Conservation (phyloP, 2,329 filamentous ascomycete genomes). For the Leptographium flavum region DNA sequence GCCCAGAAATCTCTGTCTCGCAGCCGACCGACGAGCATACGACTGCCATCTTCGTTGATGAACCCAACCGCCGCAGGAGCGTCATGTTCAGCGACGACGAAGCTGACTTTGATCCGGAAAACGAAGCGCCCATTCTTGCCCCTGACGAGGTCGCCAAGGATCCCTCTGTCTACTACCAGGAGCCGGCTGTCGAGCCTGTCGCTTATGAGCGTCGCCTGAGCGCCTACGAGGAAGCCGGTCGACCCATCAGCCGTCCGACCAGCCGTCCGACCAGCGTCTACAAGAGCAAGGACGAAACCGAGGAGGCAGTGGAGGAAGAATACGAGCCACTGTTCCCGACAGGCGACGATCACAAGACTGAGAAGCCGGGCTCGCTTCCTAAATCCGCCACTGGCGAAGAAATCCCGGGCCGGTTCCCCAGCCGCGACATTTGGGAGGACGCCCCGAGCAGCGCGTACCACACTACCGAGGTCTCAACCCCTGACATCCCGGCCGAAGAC, state of each 20-base stretch:
- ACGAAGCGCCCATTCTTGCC: slow-evolving; percentile 70
- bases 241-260: slow-evolving; percentile 7
- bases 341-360: slow-evolving; percentile 41
- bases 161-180: slow-evolving; percentile 50
- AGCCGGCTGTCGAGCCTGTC: slow-evolving; percentile 69
- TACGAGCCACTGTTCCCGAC: slow-evolving; percentile 92
- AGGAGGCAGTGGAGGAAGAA: slow-evolving; percentile 69
- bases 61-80: slow-evolving; percentile 34
- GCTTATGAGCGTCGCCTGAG: slow-evolving; percentile 45
- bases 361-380: slow-evolving; percentile 18
- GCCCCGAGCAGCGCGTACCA: slow-evolving; percentile 72
- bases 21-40: slow-evolving; percentile 14
- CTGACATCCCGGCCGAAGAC: slow-evolving; percentile 38
- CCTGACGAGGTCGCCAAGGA: slow-evolving; percentile 74
- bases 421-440: slow-evolving; percentile 95
- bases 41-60: slow-evolving; percentile 61
- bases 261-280: slow-evolving; percentile 43
- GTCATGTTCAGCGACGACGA: slow-evolving; percentile 30
- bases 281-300: slow-evolving; percentile 40
- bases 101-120: slow-evolving; percentile 30
- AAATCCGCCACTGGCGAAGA: slow-evolving; percentile 33
- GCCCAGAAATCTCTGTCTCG: slow-evolving; percentile 17
- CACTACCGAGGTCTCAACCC: slow-evolving; percentile 71
- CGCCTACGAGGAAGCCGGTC: slow-evolving; percentile 40
- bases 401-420: slow-evolving; percentile 64